Percentiles rank a stretch among this genome's conserved stretches.
Evolutionary conservation across 2,329 filamentous ascomycete genomes (phyloP).

Genomic region (Paramyrothecium sp.): DNA sequence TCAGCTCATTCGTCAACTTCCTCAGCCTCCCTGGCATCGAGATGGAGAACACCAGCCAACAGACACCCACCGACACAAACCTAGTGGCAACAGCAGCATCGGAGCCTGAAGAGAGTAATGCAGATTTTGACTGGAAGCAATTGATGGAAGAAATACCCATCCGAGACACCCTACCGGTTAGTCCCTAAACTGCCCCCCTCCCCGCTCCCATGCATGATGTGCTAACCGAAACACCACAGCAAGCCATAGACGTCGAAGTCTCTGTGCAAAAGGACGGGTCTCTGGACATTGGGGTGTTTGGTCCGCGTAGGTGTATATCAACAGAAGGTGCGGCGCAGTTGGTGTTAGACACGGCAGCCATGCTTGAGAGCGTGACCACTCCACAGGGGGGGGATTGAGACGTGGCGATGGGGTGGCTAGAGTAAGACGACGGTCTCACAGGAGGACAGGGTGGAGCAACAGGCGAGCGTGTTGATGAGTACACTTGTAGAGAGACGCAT

Average conservation of each 20-base stretch:
- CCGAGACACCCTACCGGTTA: not conserved
- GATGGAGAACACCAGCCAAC: not conserved
- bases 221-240: not conserved
- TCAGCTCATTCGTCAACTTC: constrained; percentile 82
- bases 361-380: not conserved
- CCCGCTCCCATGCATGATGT: constrained; percentile 18
- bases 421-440: no score
- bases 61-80: not conserved
- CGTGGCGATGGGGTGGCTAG: no score
- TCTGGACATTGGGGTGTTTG: constrained; percentile 41
- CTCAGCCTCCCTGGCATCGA: constrained; percentile 48
- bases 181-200: not conserved
- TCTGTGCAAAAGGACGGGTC: constrained; percentile 22
- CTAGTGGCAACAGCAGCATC: no score
- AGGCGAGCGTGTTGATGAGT: no score
- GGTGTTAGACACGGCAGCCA: constrained; percentile 17
- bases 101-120: no score
- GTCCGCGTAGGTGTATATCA: constrained; percentile 24
- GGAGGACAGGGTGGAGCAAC: no score
- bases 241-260: constrained; percentile 39
- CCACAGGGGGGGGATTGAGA: not conserved
- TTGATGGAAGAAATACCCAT: not conserved
- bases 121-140: not conserved
- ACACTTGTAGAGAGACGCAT: not conserved
- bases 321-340: constrained; percentile 19